Evolutionary conservation across 768 basidiomycete genomes (phyloP).

Genomic region (Piloderma croceum): DNA sequence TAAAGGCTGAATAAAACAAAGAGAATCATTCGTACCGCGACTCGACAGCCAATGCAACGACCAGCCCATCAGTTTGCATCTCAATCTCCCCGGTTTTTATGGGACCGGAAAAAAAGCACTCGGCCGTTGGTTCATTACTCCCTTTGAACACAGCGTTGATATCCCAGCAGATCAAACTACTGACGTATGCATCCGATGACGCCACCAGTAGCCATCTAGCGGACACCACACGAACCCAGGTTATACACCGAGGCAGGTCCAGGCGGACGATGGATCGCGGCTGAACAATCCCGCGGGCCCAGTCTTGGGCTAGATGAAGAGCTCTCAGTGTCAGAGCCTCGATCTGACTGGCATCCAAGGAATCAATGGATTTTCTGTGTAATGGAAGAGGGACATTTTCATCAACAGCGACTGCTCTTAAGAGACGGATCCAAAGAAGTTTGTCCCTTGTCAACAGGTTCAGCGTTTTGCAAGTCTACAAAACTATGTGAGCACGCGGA

Average conservation of each 20-base stretch:
- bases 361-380: background rate
- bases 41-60: slow-evolving; percentile 5
- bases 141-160: too few relatives aligned
- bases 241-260: slow-evolving; percentile 8
- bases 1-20: background rate
- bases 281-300: background rate
- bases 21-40: background rate
- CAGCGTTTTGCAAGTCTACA: background rate
- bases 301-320: background rate
- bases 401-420: background rate
- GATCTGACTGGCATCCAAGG: background rate
- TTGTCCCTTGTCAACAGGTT: background rate
- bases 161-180: slow-evolving; percentile 12
- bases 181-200: slow-evolving; percentile 7
- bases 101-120: slow-evolving; percentile 8
- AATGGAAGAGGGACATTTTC: background rate
- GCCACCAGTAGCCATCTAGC: slow-evolving; percentile 3
- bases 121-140: slow-evolving; percentile 2
- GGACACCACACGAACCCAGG: slow-evolving; percentile 11
- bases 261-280: background rate
- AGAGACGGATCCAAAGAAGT: background rate
- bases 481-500: too few relatives aligned
- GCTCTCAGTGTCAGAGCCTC: background rate
- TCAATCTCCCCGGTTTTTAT: slow-evolving; percentile 8
- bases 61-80: slow-evolving; percentile 3